A percentile compares a stretch with the other conserved stretches of the same genome.
Evolutionary conservation across 2,329 filamentous ascomycete genomes (phyloP).

Genomic region (Sporothrix globosa): DNA sequence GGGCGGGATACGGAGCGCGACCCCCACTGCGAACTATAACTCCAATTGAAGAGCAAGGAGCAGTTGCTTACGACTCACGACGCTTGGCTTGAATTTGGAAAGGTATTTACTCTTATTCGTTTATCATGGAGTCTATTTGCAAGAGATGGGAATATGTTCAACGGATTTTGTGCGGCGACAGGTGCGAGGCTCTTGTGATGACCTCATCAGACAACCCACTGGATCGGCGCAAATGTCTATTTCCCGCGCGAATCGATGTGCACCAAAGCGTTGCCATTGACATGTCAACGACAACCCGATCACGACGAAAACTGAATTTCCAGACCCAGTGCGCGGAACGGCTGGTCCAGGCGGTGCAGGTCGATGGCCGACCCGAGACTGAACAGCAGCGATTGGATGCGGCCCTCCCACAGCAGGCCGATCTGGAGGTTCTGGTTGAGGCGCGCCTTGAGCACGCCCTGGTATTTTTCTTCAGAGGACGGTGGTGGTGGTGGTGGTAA

Average conservation of each 20-base stretch:
- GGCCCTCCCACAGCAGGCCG: slow-evolving; percentile 88
- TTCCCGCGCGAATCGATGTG: neutral
- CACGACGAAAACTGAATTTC: slow-evolving; percentile 82
- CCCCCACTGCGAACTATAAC: neutral
- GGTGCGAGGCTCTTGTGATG: neutral
- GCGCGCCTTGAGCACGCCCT: slow-evolving; percentile 86
- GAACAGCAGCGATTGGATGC: slow-evolving; percentile 89
- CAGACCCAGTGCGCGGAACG: slow-evolving; percentile 74
- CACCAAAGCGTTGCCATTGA: neutral
- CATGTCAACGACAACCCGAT: neutral
- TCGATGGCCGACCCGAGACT: slow-evolving; percentile 87
- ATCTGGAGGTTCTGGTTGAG: slow-evolving; percentile 87
- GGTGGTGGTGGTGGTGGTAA: no score
- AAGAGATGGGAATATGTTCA: neutral
- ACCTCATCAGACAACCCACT: no score
- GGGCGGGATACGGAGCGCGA: neutral
- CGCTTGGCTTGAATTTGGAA: neutral
- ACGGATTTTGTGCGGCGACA: neutral
- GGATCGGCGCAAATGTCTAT: neutral
- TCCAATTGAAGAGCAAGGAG: neutral
- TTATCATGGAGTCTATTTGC: neutral
- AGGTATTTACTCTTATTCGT: neutral
- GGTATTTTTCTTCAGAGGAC: slow-evolving; percentile 62
- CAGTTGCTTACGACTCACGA: neutral
- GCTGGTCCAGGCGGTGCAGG: slow-evolving; percentile 72